Conservation (phyloP, 371 early-diverging fungal genomes). For the Scutellospora calospora region DNA sequence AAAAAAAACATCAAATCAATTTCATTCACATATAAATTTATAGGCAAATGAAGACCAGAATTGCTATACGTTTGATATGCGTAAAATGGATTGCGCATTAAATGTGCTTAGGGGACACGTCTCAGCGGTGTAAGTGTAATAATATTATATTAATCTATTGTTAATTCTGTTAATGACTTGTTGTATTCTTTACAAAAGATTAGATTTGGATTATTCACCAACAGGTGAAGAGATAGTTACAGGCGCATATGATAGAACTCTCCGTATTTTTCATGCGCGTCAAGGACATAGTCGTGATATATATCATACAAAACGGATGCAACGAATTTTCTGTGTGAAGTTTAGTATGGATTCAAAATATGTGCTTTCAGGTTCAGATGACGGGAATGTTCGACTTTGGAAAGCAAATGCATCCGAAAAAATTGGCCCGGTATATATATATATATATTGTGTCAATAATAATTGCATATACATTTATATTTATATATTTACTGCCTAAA, state of each 20-base stretch:
- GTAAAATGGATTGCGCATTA: conserved; percentile 84
- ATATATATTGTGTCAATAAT: not conserved
- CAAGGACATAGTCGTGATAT: conserved; percentile 92
- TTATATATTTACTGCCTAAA: conserved; percentile 42
- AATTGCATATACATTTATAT: not conserved
- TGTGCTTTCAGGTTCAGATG: conserved; percentile 98
- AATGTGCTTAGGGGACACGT: conserved; percentile 96
- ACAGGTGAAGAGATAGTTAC: conserved; percentile 97
- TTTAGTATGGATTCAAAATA: conserved; percentile 96
- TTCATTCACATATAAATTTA: not conserved
- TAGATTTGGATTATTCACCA: conserved; percentile 98
- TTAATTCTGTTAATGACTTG: conserved; percentile 17
- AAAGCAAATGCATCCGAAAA: conserved; percentile 93
- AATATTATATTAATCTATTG: not conserved
- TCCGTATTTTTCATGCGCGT: conserved; percentile 90
- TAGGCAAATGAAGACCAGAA: conserved; percentile 98
- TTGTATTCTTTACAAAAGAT: conserved; percentile 49
- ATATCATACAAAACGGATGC: conserved; percentile 99
- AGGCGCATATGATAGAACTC: conserved; percentile 94
- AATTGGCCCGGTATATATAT: conserved; percentile 64
- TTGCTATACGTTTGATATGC: conserved; percentile 96
- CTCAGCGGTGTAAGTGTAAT: conserved; percentile 83
- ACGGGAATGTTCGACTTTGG: conserved; percentile 99
- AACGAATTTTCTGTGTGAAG: conserved; percentile 90
- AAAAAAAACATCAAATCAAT: conserved; percentile 62